These are phyloP conservation scores for Xylaria sp. DNA, from an alignment of 2,329 filamentous ascomycete species.

Conservation along the genomic window DNA sequence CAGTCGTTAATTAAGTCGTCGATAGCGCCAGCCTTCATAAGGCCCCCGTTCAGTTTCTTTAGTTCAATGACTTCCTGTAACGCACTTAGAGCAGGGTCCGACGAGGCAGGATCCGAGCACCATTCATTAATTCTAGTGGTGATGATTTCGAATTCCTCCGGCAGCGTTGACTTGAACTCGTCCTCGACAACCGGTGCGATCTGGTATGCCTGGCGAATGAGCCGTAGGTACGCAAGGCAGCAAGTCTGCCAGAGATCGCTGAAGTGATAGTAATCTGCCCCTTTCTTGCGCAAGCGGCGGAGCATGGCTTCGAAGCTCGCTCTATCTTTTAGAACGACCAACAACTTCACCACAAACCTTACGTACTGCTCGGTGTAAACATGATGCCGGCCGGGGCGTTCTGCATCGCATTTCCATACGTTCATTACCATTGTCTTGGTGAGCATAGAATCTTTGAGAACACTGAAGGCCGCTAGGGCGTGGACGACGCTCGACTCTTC, in stretches of 20 bases:
- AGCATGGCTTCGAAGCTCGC: constrained; percentile 80
- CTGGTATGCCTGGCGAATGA: constrained; percentile 62
- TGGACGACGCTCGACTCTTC: constrained; percentile 63
- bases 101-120: constrained; percentile 56
- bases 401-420: constrained; percentile 93
- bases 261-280: constrained; percentile 77
- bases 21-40: constrained; percentile 86
- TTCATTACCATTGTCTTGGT: constrained; percentile 96
- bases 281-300: constrained; percentile 82
- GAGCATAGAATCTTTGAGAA: constrained; percentile 79
- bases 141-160: constrained; percentile 69
- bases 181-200: constrained; percentile 62
- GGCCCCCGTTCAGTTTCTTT: constrained; percentile 81
- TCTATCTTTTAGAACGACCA: constrained; percentile 80
- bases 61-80: constrained; percentile 69
- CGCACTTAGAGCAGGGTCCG: constrained; percentile 61
- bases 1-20: constrained; percentile 95
- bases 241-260: constrained; percentile 69
- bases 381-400: constrained; percentile 85
- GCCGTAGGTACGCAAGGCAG: constrained; percentile 63
- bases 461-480: constrained; percentile 81
- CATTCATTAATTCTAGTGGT: constrained; percentile 66
- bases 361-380: constrained; percentile 92
- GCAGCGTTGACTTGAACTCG: constrained; percentile 63
- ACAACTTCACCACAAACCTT: constrained; percentile 79